Conservation (phyloP, 805 yeast species). For the Myxozyma monticola region DNA sequence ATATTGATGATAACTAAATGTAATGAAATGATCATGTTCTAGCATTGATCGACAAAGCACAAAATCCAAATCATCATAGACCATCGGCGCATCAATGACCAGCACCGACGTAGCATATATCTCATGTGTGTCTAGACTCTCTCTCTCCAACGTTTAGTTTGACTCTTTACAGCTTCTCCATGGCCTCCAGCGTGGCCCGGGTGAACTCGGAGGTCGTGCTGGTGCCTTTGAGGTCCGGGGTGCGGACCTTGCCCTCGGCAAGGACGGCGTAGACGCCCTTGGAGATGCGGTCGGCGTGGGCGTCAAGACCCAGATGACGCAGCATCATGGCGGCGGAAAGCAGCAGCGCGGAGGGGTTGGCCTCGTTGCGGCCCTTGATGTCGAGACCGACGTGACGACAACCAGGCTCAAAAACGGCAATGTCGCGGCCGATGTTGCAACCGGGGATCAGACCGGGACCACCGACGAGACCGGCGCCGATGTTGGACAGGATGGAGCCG, state of each 20-base stretch:
- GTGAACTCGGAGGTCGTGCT: slow-evolving; percentile 93
- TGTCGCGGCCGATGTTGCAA: slow-evolving; percentile 96
- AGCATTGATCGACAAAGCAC: too few relatives aligned
- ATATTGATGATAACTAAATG: too few relatives aligned
- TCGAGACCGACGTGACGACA: slow-evolving; percentile 95
- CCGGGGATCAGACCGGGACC: slow-evolving; percentile 99
- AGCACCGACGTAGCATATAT: too few relatives aligned
- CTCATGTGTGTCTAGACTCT: too few relatives aligned
- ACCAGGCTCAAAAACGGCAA: slow-evolving; percentile 98
- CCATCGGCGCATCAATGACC: too few relatives aligned
- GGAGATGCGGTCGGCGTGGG: slow-evolving; percentile 81
- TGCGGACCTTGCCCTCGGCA: slow-evolving; percentile 80
- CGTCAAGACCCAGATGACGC: slow-evolving; percentile 90
- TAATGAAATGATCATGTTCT: too few relatives aligned
- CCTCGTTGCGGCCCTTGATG: slow-evolving; percentile 89
- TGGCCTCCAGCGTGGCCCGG: slow-evolving; percentile 64
- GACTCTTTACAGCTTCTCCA: slow-evolving; percentile 21
- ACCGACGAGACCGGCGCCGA: slow-evolving; percentile 96
- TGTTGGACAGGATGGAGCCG: slow-evolving; percentile 96
- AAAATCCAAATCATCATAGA: too few relatives aligned
- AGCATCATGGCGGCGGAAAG: slow-evolving; percentile 86
- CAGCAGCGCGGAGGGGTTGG: slow-evolving; percentile 98
- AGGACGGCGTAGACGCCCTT: slow-evolving; percentile 86
- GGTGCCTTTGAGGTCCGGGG: slow-evolving; percentile 89
- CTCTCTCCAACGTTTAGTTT: too few relatives aligned